These are phyloP conservation scores for Tardiomyces blankii DNA, from an alignment of 1,139 yeast genomes.

Conservation along the genomic window DNA sequence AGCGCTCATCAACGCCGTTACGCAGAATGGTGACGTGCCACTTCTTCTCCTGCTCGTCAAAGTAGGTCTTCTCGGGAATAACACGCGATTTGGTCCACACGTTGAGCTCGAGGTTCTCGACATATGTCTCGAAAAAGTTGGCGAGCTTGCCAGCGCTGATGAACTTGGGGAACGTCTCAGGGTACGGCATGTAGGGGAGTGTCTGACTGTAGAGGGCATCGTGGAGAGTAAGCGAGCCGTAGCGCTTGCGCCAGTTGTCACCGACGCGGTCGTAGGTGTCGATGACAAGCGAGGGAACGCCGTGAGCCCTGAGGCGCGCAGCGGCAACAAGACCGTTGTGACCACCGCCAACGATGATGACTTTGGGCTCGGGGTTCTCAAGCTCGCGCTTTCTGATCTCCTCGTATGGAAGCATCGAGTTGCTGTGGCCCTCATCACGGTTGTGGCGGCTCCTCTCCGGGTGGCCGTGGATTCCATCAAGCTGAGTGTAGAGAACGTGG, in stretches of 20 bases:
- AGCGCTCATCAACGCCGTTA: slow-evolving; percentile 1
- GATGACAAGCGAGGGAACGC: slow-evolving; percentile 29
- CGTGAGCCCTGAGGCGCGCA: slow-evolving; percentile 32
- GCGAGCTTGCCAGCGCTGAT: slow-evolving; percentile 36
- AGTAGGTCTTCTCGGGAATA: slow-evolving; percentile 21
- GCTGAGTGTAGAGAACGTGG: slow-evolving; percentile 25
- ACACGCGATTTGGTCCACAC: slow-evolving; percentile 20
- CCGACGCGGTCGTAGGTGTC: slow-evolving; percentile 31
- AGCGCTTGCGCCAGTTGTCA: slow-evolving; percentile 37
- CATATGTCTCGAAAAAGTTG: slow-evolving; percentile 32
- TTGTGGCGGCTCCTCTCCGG: slow-evolving; percentile 27
- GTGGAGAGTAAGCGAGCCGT: slow-evolving; percentile 34
- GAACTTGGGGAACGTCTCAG: slow-evolving; percentile 32
- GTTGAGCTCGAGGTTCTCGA: slow-evolving; percentile 31
- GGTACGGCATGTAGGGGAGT: slow-evolving; percentile 30
- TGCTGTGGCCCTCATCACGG: slow-evolving; percentile 11
- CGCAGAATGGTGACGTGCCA: slow-evolving; percentile 22
- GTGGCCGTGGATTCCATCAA: slow-evolving; percentile 26
- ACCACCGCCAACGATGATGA: slow-evolving; percentile 36
- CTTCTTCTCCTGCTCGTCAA: slow-evolving; percentile 23
- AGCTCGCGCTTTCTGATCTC: slow-evolving; percentile 26
- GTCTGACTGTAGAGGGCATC: slow-evolving; percentile 36
- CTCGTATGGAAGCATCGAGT: slow-evolving; percentile 14
- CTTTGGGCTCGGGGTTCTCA: slow-evolving; percentile 29
- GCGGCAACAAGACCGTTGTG: slow-evolving; percentile 35